Percentiles rank a stretch among this genome's conserved stretches.
Conservation (phyloP, 2,329 filamentous ascomycete species). For the Scopulariopsis brevicaulis region DNA sequence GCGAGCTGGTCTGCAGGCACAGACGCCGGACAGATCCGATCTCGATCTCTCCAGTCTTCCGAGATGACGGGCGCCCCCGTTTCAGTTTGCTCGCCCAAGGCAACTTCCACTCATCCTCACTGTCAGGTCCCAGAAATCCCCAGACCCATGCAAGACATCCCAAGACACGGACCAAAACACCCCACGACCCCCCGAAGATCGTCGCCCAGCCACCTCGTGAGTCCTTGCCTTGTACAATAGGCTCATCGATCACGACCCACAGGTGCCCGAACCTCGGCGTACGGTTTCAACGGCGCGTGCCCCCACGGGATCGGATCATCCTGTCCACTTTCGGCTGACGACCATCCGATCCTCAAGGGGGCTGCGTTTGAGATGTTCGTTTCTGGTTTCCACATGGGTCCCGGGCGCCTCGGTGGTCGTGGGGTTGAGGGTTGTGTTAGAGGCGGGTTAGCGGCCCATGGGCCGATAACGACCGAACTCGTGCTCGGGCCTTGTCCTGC, state of each 20-base stretch:
- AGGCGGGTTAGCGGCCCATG: background rate
- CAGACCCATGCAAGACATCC: background rate
- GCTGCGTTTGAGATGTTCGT: background rate
- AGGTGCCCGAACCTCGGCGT: background rate
- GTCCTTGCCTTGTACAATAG: background rate
- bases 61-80: background rate
- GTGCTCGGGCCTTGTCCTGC: background rate
- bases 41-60: background rate
- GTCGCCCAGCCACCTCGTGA: background rate
- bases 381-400: background rate
- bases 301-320: background rate
- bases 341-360: constrained; percentile 1
- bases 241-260: background rate
- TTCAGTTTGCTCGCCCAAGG: background rate
- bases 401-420: background rate
- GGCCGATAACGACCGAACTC: background rate
- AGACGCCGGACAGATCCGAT: background rate
- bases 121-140: background rate
- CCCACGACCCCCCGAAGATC: background rate
- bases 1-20: background rate
- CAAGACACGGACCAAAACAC: background rate
- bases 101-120: background rate
- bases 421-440: background rate
- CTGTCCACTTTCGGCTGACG: constrained; percentile 4
- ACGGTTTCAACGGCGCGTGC: background rate